Percentiles rank a stretch among this genome's conserved stretches.
Evolutionary conservation across 1,284 basidiomycete genomes (phyloP).

Genomic region (Fomitopsis palustris): DNA sequence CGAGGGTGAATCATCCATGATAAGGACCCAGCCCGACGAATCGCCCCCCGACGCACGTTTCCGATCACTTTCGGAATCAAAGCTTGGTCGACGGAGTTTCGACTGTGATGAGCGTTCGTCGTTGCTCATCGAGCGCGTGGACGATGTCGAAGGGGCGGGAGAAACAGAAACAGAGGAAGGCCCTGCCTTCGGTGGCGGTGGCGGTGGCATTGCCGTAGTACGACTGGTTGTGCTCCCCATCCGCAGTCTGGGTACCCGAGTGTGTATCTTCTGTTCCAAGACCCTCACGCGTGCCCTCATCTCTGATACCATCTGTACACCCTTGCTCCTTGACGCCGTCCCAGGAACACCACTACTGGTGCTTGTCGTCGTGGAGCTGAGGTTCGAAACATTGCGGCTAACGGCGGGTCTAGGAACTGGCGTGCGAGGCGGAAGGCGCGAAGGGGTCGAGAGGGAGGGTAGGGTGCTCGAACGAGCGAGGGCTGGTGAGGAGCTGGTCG

Average conservation of each 20-base stretch:
- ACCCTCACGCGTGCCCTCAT: slow-evolving; percentile 79
- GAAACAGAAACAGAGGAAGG: slow-evolving; percentile 19
- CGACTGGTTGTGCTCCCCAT: slow-evolving; percentile 69
- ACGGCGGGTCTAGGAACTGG: slow-evolving; percentile 41
- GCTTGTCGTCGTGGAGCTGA: slow-evolving; percentile 35
- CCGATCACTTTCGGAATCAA: slow-evolving; percentile 29
- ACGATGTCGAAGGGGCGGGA: slow-evolving; percentile 27
- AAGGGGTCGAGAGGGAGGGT: slow-evolving; percentile 41
- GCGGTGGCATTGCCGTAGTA: slow-evolving; percentile 35
- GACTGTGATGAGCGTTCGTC: slow-evolving; percentile 22
- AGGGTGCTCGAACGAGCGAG: slow-evolving; percentile 58
- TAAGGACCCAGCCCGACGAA: slow-evolving; percentile 75
- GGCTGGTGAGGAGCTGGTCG: slow-evolving; percentile 35
- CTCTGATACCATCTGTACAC: slow-evolving; percentile 86
- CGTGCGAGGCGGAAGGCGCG: slow-evolving; percentile 43
- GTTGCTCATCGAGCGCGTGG: slow-evolving; percentile 22
- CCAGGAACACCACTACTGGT: slow-evolving; percentile 30
- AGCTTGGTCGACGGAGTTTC: slow-evolving; percentile 26
- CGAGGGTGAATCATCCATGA: slow-evolving; percentile 80
- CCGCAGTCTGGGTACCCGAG: slow-evolving; percentile 73
- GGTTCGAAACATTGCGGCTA: slow-evolving; percentile 37
- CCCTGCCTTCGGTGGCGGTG: slow-evolving; percentile 22
- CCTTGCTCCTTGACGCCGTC: slow-evolving; percentile 63
- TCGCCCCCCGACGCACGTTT: slow-evolving; percentile 46
- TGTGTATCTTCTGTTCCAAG: slow-evolving; percentile 80